Evolutionary conservation across 2,329 filamentous ascomycete genomes (phyloP).

Genomic region (Sphaerulina populicola): DNA sequence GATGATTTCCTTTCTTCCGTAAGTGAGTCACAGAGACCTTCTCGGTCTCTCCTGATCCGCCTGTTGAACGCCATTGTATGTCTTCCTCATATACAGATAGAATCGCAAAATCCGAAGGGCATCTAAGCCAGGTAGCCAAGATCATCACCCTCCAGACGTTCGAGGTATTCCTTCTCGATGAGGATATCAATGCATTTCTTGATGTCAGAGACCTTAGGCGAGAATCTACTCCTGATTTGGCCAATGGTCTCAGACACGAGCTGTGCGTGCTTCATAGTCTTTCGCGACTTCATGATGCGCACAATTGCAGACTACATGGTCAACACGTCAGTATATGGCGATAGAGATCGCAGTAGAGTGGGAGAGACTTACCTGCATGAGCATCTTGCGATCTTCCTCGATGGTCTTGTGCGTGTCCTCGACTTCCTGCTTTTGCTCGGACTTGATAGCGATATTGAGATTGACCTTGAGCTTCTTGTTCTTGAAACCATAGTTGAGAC

Average conservation of each 20-base stretch:
- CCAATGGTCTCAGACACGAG: constrained; percentile 92
- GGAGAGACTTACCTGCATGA: constrained; percentile 72
- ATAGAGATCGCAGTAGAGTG: background rate
- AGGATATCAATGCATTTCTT: constrained; percentile 99
- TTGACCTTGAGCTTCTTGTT: constrained; percentile 98
- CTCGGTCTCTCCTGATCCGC: constrained; percentile 3
- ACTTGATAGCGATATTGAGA: constrained; percentile 87
- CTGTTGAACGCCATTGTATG: constrained; percentile 3
- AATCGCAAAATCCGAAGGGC: background rate
- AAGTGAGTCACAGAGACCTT: constrained; percentile 4
- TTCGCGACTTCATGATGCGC: constrained; percentile 98
- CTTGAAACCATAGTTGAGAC: constrained; percentile 90
- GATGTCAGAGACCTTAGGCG: constrained; percentile 88
- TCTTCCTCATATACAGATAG: background rate
- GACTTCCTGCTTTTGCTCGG: constrained; percentile 91
- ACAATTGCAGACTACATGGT: constrained; percentile 79
- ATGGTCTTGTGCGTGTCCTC: constrained; percentile 99
- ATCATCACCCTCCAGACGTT: constrained; percentile 89
- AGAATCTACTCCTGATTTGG: constrained; percentile 87
- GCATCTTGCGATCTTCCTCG: constrained; percentile 91
- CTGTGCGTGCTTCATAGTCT: constrained; percentile 95
- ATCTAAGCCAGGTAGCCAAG: constrained; percentile 80
- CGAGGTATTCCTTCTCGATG: constrained; percentile 96
- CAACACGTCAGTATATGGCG: constrained; percentile 28
- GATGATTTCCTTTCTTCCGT: background rate